Evolutionary conservation across 2,329 filamentous ascomycete genomes (phyloP), one percentile per base, ranked within the genome.

Genomic region (Aspergillus uvarum): DNA sequence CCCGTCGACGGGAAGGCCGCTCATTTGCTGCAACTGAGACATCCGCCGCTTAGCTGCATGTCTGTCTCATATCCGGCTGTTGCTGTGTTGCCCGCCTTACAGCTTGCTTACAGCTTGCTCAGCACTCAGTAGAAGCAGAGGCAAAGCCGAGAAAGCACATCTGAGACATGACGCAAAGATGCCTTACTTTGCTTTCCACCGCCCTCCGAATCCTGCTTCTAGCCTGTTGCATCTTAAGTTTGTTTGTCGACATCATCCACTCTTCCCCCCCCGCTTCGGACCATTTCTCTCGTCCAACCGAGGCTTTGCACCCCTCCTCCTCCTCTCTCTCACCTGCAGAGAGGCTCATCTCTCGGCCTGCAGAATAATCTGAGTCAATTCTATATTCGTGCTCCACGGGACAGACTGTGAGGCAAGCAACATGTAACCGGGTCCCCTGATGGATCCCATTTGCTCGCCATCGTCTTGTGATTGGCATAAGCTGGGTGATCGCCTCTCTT

Each of bases 11-110:
- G 38, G 38, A 44, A 21, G 24, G 16, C 5, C 42, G 26, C 32
- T 21, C 19, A 55, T 54, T 58, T 58, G 52, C n/a, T 44, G n/a
- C 26, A 11, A 47, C 42, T 52, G 44, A 54, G 56, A 63, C 59
- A 58, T 19, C 47, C 35, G 26, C 29, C 22, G 56, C 53, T 47
- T 51, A 47, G 48, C 38, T 19, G 42, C 61, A 63, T 54, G 12
- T 12, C n/a, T 32, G 52, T 59, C 50, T 53, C 42, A 53, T 38
- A 22, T 31, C 14, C 21, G 26, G 26, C 16, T 35, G 32, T 35
- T 12, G 32, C 32, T 35, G 26, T 47, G 5, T 47, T 55, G 53
- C 53, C 53, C 53, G 53, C 53, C 53, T 55, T 48, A 55, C 51
- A 53, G 51, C 52, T 22, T 22, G 21, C 21, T 22, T 22, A 22